Evolutionary conservation across 768 basidiomycete genomes (phyloP), one percentile per base, ranked within the genome.

Genomic region (Lactarius vividus): DNA sequence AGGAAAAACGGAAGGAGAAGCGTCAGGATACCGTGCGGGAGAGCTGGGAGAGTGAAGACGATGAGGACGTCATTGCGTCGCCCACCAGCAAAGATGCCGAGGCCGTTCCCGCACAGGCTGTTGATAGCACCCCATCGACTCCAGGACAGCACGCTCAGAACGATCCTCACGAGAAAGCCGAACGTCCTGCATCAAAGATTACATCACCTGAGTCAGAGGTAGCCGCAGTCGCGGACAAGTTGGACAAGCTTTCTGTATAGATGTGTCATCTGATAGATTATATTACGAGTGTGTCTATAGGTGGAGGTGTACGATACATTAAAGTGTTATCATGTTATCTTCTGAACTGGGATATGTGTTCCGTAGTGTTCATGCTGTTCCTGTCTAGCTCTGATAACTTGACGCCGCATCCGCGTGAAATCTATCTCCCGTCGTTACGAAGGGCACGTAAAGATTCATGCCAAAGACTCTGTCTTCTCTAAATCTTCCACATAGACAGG

Each of bases 31-130:
- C 70, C 53, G 86, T 93, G n/a, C 85, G 83, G 63, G 90, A 92
- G 67, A 85, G 81, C 65, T 94, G 91, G 85, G 91, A 92, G 44
- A 89, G 88, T 58, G 88, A 89, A 8, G 88, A 86, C 13, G 87
- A 85, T 4, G 81, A 75, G 7, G 80, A 71, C 23, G 69, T 70
- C 9, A 69, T 71, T 26, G 58, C 74, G 31, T 61, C 70, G 23
- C 46, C 63, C 3, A 54, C 7, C 11, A 49, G 57, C 40, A 59
- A 63, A 20, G 64, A 37, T 31, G 57, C 53, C 16, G 62, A 53
- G 54, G 52, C 52, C 16, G 23, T 11, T 15, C 35, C 44, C 26
- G 18, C 35, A 0, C 37, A 60, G 31, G 31, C 28, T 4, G 20
- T 37, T 13, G 69, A 64, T 23, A 39, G 26, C 31, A 54, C 35